These are phyloP conservation scores for Candida sanyiensis DNA, from an alignment of 805 yeast species.

Conservation along the genomic window DNA sequence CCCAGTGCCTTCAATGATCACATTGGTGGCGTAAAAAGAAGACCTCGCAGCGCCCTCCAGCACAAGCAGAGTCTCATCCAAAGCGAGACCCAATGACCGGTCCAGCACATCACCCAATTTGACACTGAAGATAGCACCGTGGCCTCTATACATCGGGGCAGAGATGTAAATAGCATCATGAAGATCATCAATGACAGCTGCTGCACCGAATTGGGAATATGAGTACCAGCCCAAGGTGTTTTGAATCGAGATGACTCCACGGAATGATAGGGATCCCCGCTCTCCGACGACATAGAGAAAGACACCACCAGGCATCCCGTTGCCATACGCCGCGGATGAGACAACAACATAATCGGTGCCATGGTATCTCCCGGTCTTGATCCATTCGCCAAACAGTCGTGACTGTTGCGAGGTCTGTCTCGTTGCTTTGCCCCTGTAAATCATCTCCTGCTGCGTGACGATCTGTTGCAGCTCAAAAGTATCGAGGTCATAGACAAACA, in stretches of 20 bases:
- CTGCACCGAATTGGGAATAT: constrained; percentile 17
- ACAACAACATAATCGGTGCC: constrained; percentile 14
- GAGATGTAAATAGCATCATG: constrained; percentile 30
- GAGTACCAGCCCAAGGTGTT: constrained; percentile 8
- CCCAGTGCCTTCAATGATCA: constrained; percentile 21
- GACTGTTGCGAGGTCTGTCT: constrained; percentile 13
- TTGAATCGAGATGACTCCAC: not conserved
- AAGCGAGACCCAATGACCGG: not conserved
- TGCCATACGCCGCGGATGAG: constrained; percentile 13
- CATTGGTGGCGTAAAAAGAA: not conserved
- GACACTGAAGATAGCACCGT: constrained; percentile 38
- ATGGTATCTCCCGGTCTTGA: constrained; percentile 13
- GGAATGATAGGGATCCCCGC: not conserved
- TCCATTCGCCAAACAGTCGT: constrained; percentile 18
- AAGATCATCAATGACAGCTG: constrained; percentile 9
- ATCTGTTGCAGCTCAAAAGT: constrained; percentile 14
- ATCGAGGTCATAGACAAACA: constrained; percentile 30
- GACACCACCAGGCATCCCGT: constrained; percentile 38
- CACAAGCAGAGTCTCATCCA: not conserved
- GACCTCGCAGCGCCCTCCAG: not conserved
- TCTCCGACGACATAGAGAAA: constrained; percentile 25
- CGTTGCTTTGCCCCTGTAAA: constrained; percentile 24
- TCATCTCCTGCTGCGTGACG: constrained; percentile 8
- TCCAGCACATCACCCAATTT: constrained; percentile 19
- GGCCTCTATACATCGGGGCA: constrained; percentile 45